phyloP scores from a whole-genome alignment of 192 early-diverging fungal species.

The Ambispora gerdemannii region DNA sequence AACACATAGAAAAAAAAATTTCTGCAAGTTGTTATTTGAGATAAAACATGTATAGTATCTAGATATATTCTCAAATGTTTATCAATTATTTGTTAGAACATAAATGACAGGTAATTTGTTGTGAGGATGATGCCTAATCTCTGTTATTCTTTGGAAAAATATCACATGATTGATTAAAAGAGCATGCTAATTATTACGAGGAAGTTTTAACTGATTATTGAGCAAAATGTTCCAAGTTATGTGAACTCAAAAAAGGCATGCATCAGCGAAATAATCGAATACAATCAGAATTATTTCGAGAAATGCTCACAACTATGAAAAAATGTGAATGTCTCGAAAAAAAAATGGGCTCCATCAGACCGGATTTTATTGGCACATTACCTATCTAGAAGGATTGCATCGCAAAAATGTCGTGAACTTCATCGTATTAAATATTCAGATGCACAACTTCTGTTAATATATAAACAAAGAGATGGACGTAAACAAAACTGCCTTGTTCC shows the following conservation, averaged over 20 bases:
- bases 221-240: conserved; percentile 16
- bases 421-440: conserved; percentile 17
- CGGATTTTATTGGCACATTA: conserved; percentile 13
- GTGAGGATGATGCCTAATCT: conserved; percentile 3
- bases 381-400: conserved; percentile 5
- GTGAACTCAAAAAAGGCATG: conserved; percentile 17
- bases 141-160: conserved; percentile 18
- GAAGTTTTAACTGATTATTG: conserved; percentile 18
- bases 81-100: conserved; percentile 14
- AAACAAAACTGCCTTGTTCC: too few relatives aligned
- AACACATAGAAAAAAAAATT: conserved; percentile 23
- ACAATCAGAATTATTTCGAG: conserved; percentile 12
- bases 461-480: neutral
- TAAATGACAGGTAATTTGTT: conserved; percentile 23
- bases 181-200: conserved; percentile 17
- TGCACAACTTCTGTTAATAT: neutral
- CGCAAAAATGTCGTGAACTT: conserved; percentile 18
- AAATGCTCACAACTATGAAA: conserved; percentile 10
- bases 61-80: conserved; percentile 19
- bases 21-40: conserved; percentile 4
- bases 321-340: conserved; percentile 3
- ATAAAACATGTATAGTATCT: conserved; percentile 8
- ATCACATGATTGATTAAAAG: conserved; percentile 5
- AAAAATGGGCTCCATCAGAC: neutral
- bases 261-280: conserved; percentile 15